These are phyloP conservation scores for Diaporthe velutina DNA, from an alignment of 2,329 filamentous ascomycete genomes.

Conservation along the genomic window DNA sequence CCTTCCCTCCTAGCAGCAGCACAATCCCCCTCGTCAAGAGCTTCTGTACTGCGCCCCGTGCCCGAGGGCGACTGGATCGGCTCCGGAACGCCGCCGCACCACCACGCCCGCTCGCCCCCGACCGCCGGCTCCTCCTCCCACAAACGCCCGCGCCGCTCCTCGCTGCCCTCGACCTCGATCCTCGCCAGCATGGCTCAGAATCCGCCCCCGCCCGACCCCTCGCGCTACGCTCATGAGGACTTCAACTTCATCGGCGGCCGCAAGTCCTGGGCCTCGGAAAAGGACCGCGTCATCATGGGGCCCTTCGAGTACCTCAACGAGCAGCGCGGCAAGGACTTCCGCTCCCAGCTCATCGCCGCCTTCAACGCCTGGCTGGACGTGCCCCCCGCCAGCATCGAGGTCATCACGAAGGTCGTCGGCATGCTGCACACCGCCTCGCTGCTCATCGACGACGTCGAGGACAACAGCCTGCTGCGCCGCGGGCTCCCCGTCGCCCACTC, in stretches of 20 bases:
- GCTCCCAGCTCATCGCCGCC: constrained; percentile 81
- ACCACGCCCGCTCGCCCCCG: constrained; percentile 42
- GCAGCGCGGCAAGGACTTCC: constrained; percentile 88
- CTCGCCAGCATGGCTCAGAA: constrained; percentile 51
- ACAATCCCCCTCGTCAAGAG: constrained; percentile 1
- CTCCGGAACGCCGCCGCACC: constrained; percentile 49
- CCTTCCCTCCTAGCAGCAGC: constrained; percentile 47
- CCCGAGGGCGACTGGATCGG: constrained; percentile 73
- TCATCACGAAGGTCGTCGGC: constrained; percentile 84
- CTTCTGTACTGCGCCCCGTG: constrained; percentile 64
- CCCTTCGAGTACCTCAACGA: constrained; percentile 85
- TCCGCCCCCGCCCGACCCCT: constrained; percentile 60
- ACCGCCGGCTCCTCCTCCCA: constrained; percentile 4
- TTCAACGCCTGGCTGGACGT: constrained; percentile 88
- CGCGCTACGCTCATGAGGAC: constrained; percentile 67
- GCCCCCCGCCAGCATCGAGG: constrained; percentile 74
- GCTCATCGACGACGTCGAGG: constrained; percentile 90
- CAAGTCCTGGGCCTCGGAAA: constrained; percentile 76
- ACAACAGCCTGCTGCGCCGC: constrained; percentile 74
- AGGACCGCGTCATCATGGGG: constrained; percentile 82
- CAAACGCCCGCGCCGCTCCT: constrained; percentile 47
- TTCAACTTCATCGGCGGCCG: constrained; percentile 62
- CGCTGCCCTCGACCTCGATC: constrained; percentile 48
- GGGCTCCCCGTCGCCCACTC: constrained; percentile 86
- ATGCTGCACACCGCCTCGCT: constrained; percentile 90